phyloP scores from a whole-genome alignment of 768 basidiomycete species.

The Boletus eberwhitei region DNA sequence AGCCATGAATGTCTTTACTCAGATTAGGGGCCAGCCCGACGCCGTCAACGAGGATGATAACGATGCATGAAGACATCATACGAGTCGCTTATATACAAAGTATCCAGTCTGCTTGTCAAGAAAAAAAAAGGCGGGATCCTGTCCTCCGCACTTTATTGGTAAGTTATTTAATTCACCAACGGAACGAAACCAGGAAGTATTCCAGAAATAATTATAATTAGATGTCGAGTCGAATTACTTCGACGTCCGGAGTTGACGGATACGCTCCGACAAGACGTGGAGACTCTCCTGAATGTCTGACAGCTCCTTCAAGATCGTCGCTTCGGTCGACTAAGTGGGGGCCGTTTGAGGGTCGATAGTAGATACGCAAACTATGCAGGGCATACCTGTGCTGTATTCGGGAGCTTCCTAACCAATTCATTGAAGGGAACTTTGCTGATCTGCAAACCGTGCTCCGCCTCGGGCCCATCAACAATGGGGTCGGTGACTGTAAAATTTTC shows the following conservation, averaged over 20 bases:
- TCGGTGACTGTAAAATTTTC: conserved; percentile 54
- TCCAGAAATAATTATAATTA: background rate
- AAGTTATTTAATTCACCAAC: background rate
- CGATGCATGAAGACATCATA: background rate
- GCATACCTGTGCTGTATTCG: conserved; percentile 66
- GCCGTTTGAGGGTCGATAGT: conserved; percentile 3
- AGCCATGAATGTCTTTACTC: conserved; percentile 71
- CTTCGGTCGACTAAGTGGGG: conserved; percentile 64
- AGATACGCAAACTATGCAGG: background rate
- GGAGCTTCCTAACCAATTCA: conserved; percentile 68
- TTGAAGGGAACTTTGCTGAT: conserved; percentile 72
- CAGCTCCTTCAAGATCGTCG: conserved; percentile 63
- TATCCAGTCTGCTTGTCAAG: background rate
- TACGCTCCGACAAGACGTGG: conserved; percentile 34
- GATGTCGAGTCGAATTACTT: background rate
- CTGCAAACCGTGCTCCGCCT: conserved; percentile 49
- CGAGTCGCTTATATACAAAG: background rate
- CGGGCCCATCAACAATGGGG: conserved; percentile 57
- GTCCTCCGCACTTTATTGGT: background rate
- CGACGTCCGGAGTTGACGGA: conserved; percentile 29
- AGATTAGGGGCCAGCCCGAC: conserved; percentile 39
- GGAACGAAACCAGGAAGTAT: background rate
- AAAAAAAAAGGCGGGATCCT: background rate
- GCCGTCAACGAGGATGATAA: background rate
- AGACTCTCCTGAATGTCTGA: conserved; percentile 46